A percentile compares a stretch with the other conserved stretches of the same genome.
phyloP scores from a whole-genome alignment of 495 filamentous ascomycete species.

The Hypoxylon crocopeplum region DNA sequence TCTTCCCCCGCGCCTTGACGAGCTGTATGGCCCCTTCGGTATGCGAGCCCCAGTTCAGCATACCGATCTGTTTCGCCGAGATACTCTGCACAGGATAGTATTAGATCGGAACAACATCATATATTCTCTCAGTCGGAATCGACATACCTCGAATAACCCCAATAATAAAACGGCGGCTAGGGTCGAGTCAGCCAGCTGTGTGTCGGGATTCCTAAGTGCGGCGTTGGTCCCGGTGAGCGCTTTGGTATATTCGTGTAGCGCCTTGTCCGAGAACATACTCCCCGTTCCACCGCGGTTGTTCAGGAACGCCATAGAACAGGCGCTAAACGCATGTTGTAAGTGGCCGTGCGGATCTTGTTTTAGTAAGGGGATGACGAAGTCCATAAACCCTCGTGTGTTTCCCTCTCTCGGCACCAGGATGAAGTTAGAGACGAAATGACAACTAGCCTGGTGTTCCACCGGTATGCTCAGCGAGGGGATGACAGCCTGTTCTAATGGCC shows the following conservation, averaged over 20 bases:
- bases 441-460: constrained; percentile 57
- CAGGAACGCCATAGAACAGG: constrained; percentile 64
- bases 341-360: constrained; percentile 57
- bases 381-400: constrained; percentile 58
- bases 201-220: constrained; percentile 57
- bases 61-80: constrained; percentile 51
- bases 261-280: constrained; percentile 43
- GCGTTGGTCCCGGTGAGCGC: constrained; percentile 62
- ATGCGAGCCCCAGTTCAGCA: constrained; percentile 61
- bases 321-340: constrained; percentile 64
- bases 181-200: constrained; percentile 58
- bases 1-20: constrained; percentile 58
- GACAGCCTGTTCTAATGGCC: constrained; percentile 23
- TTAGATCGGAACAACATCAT: constrained; percentile 4
- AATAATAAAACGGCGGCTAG: constrained; percentile 68
- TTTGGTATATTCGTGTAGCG: constrained; percentile 51
- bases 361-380: constrained; percentile 63
- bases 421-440: constrained; percentile 63
- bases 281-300: constrained; percentile 50
- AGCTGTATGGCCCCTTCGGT: constrained; percentile 61
- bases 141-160: constrained; percentile 68
- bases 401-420: constrained; percentile 56
- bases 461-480: constrained; percentile 42
- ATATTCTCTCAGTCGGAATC: background rate
- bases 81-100: constrained; percentile 44